A percentile compares a stretch with the other conserved stretches of the same genome.
Conservation (phyloP, 2,329 filamentous ascomycete species). For the Claviceps fusiformis region DNA sequence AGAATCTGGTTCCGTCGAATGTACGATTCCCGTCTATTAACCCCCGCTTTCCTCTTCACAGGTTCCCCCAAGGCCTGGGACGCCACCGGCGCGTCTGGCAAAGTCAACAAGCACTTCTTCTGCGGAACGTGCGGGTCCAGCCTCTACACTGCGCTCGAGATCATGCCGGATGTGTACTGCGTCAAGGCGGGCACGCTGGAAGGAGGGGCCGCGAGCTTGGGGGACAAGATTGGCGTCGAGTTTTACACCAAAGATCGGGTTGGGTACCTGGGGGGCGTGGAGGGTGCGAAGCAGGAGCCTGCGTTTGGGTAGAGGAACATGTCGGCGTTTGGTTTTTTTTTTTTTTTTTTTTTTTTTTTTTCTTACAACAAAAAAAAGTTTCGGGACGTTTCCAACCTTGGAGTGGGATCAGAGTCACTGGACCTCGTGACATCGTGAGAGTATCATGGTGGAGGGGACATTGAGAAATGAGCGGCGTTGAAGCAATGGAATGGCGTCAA, state of each 20-base stretch:
- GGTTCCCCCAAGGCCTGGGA: conserved; percentile 35
- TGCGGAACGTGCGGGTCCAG: conserved; percentile 36
- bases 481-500: no score
- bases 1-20: no score
- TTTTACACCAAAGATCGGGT: conserved; percentile 39
- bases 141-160: conserved; percentile 36
- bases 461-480: no score
- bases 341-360: no score
- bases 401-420: no score
- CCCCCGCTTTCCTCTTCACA: conserved; percentile 12
- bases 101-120: conserved; percentile 43
- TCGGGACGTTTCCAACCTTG: no score
- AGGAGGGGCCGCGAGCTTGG: conserved; percentile 28
- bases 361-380: no score
- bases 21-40: background rate
- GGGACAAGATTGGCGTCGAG: conserved; percentile 32
- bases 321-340: no score
- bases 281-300: conserved; percentile 15
- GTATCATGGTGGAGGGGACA: no score
- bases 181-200: conserved; percentile 40
- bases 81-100: conserved; percentile 32
- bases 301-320: background rate
- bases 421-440: no score
- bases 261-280: conserved; percentile 25
- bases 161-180: conserved; percentile 35